Evolutionary conservation across 371 early-diverging fungal genomes (phyloP).

Genomic region (Actinomucor elegans): DNA sequence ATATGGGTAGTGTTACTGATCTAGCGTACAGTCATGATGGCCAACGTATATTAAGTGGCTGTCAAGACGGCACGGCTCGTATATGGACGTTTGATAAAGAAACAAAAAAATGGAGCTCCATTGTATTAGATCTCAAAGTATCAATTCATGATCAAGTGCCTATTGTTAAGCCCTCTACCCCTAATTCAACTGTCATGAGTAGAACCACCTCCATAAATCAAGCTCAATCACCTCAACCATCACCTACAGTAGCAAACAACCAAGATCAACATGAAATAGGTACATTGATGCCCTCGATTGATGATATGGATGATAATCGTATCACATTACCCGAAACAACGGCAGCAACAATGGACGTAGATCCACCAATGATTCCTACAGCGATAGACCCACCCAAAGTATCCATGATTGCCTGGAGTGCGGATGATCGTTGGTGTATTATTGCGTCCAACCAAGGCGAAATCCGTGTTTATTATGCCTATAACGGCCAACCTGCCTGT

Average conservation of each 20-base stretch:
- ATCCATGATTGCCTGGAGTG: constrained; percentile 60
- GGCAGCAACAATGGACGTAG: neutral
- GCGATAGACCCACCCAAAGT: constrained; percentile 34
- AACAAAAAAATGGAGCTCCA: constrained; percentile 36
- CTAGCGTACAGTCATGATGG: constrained; percentile 76
- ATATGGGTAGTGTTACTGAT: constrained; percentile 74
- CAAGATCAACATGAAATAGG: constrained; percentile 20
- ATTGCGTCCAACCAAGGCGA: constrained; percentile 62
- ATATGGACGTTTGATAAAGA: constrained; percentile 42
- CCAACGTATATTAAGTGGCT: constrained; percentile 70
- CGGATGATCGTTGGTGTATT: constrained; percentile 61
- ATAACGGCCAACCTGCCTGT: constrained; percentile 54
- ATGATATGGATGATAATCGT: neutral
- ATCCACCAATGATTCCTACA: neutral
- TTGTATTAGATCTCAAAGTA: constrained; percentile 35
- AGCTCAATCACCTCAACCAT: neutral
- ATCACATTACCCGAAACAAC: neutral
- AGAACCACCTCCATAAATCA: neutral
- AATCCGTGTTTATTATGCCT: constrained; percentile 64
- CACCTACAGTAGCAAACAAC: neutral
- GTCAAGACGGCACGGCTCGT: constrained; percentile 54
- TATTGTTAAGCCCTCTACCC: constrained; percentile 15
- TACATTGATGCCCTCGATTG: constrained; percentile 12
- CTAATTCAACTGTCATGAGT: constrained; percentile 13
- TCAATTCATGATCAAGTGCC: constrained; percentile 7